Base-by-base conservation (phyloP, 2,329 filamentous ascomycete genomes). In the Whalleya microplaca region DNA sequence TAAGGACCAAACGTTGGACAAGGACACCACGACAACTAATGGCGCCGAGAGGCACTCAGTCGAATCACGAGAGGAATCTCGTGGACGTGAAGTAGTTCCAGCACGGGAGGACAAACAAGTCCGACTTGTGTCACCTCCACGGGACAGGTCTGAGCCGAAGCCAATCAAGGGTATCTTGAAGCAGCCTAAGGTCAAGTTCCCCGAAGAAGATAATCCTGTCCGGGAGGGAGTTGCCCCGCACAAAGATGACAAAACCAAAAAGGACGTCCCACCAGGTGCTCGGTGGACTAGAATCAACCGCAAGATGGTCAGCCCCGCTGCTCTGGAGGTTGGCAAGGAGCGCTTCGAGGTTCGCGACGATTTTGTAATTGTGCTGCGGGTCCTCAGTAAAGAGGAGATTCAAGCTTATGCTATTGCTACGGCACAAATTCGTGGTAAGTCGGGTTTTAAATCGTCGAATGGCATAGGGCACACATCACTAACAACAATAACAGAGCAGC, bases 261-360 rank as follows among this genome's bases (percentile, higher is more conserved):
- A 88, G 59, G 88, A 91, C 41, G 90, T 92, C 29, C 90, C 90
- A 0, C 76, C 87, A 0, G 90, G 89, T 55, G 93, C 93, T 32
- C 85, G 92, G 52, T 97, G 93, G 93, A 97, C 93, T 45, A 96
- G 95, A 77, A 93, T 98, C 69, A 91, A 89, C 70, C 86, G 93
- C 54, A 87, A 89, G 64, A 83, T 96, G 53, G 93, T 98, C 66
- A 97, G 96, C 65, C 92, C 93, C 0, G 90, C 94, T 65, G 92
- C 93, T 0, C 77, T 98, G 45, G 89, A 91, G 55, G 83, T 90
- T 59, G 90, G 90, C n/a, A 90, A 95, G 66, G 93, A 97, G 76
- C 83, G 94, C 27, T 98, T 90, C 64, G 94, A 98, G 74, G 90
- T 96, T 66, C 85, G 92, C n/a, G 85, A 92, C 57, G 92, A 96